A percentile compares a stretch with the other conserved stretches of the same genome.
Evolutionary conservation across 31 red algal species (phyloP).

Genomic region (Odonthalia washingtoniensis): DNA sequence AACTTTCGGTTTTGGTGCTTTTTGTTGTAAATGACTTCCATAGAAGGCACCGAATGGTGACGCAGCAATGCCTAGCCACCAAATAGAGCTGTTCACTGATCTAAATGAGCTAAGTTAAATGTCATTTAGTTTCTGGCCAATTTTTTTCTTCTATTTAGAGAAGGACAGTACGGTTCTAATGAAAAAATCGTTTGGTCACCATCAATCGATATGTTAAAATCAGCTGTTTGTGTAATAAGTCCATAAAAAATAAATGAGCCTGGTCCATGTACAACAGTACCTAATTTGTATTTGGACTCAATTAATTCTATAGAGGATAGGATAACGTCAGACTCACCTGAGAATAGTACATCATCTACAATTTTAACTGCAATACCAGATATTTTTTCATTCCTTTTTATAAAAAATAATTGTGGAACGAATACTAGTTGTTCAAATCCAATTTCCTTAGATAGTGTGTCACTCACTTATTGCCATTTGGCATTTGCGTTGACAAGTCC

Average conservation of each 20-base stretch:
- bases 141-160: background rate
- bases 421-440: too few relatives aligned
- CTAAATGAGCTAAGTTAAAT: too few relatives aligned
- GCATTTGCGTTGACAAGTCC: too few relatives aligned
- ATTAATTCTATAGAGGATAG: background rate
- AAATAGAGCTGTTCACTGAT: slow-evolving; percentile 3
- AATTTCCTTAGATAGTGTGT: too few relatives aligned
- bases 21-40: background rate
- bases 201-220: background rate
- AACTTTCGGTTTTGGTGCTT: background rate
- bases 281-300: background rate
- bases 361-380: background rate
- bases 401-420: background rate
- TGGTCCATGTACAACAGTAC: slow-evolving; percentile 1
- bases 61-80: slow-evolving; percentile 20
- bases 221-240: background rate
- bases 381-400: background rate
- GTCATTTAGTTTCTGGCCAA: background rate
- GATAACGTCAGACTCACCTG: background rate
- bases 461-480: too few relatives aligned
- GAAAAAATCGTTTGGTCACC: background rate
- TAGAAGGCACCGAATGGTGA: background rate
- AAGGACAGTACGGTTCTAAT: background rate
- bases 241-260: background rate
- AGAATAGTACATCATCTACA: slow-evolving; percentile 22